Conservation (phyloP, 768 basidiomycete species). For the Russula vinacea region DNA sequence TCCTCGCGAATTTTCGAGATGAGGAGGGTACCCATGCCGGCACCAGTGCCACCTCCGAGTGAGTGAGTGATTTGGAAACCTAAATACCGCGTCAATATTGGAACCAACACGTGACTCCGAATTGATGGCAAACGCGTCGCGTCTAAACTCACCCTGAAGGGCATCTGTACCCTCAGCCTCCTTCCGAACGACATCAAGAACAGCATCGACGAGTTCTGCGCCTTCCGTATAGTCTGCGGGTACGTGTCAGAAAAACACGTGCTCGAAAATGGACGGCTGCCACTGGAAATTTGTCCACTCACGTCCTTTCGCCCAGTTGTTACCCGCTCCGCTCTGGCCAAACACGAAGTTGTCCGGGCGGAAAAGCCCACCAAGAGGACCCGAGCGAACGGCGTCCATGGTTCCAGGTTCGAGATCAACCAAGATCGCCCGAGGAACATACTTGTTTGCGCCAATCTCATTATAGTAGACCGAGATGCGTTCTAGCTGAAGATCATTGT, state of each 20-base stretch:
- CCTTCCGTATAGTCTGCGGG: conserved; percentile 85
- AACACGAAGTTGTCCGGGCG: conserved; percentile 98
- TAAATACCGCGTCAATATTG: conserved; percentile 34
- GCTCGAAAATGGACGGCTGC: neutral
- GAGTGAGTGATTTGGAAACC: conserved; percentile 99
- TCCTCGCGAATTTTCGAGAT: conserved; percentile 99
- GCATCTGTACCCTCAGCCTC: conserved; percentile 98
- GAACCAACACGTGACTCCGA: conserved; percentile 28
- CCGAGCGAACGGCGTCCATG: conserved; percentile 89
- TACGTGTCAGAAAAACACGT: conserved; percentile 24
- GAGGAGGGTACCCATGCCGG: conserved; percentile 98
- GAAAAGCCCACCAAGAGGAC: conserved; percentile 89
- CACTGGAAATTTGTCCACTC: conserved; percentile 41
- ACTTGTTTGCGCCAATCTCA: conserved; percentile 92
- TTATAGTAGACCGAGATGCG: conserved; percentile 98
- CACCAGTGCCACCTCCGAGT: conserved; percentile 97
- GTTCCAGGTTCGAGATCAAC: conserved; percentile 98
- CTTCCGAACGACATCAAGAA: conserved; percentile 97
- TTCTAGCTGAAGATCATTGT: conserved; percentile 92
- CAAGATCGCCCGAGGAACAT: conserved; percentile 96
- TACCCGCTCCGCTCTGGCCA: conserved; percentile 96
- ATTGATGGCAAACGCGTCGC: conserved; percentile 23
- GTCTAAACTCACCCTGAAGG: conserved; percentile 76
- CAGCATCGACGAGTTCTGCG: conserved; percentile 97
- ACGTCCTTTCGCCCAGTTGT: conserved; percentile 99